Evolutionary conservation across 2,329 filamentous ascomycete species (phyloP).

Genomic region (Calcarisporium arbuscula): DNA sequence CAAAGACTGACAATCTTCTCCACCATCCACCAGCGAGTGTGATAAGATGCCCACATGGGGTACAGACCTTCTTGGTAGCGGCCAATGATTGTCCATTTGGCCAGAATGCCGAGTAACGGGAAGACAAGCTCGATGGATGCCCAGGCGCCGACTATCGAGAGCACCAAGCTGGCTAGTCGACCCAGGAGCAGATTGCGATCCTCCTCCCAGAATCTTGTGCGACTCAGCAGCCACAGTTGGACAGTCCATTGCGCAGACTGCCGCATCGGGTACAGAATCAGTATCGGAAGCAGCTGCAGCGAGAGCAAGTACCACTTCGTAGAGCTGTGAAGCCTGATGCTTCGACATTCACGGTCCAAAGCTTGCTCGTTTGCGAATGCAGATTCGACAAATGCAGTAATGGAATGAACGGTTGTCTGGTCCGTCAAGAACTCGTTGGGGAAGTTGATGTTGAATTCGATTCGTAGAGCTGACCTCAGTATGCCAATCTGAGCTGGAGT

Average conservation of each 20-base stretch:
- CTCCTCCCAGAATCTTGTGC: constrained; percentile 32
- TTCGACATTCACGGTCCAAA: too few relatives aligned
- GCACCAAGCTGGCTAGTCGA: constrained; percentile 40
- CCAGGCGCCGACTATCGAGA: constrained; percentile 37
- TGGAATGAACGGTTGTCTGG: too few relatives aligned
- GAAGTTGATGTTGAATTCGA: too few relatives aligned
- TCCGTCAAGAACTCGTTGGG: too few relatives aligned
- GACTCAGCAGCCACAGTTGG: constrained; percentile 42
- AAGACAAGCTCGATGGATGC: constrained; percentile 30
- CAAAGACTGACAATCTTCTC: constrained; percentile 45
- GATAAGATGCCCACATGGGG: constrained; percentile 54
- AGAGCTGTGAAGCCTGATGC: too few relatives aligned
- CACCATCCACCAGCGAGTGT: constrained; percentile 53
- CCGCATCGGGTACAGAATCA: constrained; percentile 43
- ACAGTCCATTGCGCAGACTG: constrained; percentile 44
- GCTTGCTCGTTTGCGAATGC: too few relatives aligned
- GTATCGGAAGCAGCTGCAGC: constrained; percentile 43
- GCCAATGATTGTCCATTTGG: constrained; percentile 51
- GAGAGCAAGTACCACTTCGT: constrained; percentile 42
- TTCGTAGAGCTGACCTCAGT: too few relatives aligned
- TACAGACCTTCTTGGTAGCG: constrained; percentile 46
- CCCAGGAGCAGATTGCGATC: constrained; percentile 32
- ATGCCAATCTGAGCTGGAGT: too few relatives aligned
- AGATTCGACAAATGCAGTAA: too few relatives aligned
- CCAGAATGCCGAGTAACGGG: constrained; percentile 40